Conservation (phyloP, 148 eudicot species). For the Cornus controversa region DNA sequence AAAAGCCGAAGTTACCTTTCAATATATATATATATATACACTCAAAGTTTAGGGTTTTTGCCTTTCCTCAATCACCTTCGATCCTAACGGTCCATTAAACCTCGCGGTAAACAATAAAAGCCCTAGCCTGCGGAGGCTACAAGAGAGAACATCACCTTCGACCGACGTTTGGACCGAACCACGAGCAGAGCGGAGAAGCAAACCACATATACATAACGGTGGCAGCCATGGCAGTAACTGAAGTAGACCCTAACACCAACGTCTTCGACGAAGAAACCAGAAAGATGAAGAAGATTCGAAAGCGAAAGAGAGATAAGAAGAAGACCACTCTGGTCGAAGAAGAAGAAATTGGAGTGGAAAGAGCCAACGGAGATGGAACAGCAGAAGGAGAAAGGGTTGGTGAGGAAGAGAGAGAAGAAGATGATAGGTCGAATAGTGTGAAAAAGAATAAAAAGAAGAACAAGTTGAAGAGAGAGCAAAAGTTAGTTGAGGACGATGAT, state of each 20-base stretch:
- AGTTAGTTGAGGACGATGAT: neutral
- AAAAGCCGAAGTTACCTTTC: too few relatives aligned
- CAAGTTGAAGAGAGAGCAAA: conserved; percentile 6
- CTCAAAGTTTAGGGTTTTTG: too few relatives aligned
- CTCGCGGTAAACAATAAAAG: too few relatives aligned
- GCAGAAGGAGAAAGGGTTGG: neutral
- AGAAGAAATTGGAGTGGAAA: neutral
- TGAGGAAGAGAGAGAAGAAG: conserved; percentile 9
- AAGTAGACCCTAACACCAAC: neutral
- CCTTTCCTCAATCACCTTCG: too few relatives aligned
- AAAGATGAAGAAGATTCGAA: conserved; percentile 10
- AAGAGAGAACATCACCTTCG: neutral
- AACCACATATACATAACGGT: too few relatives aligned
- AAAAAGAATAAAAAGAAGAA: conserved; percentile 8
- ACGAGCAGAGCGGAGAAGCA: neutral
- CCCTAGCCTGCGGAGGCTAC: too few relatives aligned
- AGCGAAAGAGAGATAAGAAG: conserved; percentile 8
- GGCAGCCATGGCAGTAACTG: conserved; percentile 20
- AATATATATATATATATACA: too few relatives aligned
- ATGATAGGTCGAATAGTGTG: neutral
- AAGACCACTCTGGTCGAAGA: neutral
- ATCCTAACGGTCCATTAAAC: too few relatives aligned
- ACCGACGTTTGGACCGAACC: neutral
- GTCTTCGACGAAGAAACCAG: neutral
- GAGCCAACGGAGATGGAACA: neutral